Evolutionary conservation across 2,329 filamentous ascomycete genomes (phyloP).

Genomic region (Epichloe gansuensis): DNA sequence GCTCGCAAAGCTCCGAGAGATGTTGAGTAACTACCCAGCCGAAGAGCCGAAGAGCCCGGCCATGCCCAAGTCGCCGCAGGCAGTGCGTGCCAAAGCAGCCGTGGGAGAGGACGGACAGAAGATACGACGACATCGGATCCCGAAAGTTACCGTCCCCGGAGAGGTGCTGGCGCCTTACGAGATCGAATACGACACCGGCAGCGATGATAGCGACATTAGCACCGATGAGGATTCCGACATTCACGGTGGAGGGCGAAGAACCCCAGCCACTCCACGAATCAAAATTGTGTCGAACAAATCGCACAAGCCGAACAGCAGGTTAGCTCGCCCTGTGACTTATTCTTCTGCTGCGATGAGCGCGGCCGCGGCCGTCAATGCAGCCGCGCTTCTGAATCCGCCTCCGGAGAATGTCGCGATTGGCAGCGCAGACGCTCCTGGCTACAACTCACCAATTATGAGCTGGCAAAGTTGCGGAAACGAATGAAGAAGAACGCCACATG

Average conservation of each 20-base stretch:
- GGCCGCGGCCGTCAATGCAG: constrained; percentile 28
- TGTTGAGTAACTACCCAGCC: constrained; percentile 48
- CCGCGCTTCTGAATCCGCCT: constrained; percentile 40
- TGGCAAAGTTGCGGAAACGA: constrained; percentile 60
- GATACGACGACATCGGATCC: constrained; percentile 33
- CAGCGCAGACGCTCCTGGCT: constrained; percentile 51
- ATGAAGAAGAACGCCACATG: constrained; percentile 91
- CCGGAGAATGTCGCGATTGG: constrained; percentile 47
- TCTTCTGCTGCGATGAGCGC: constrained; percentile 23
- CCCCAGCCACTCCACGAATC: constrained; percentile 32
- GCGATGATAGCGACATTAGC: constrained; percentile 40
- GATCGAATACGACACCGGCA: constrained; percentile 47
- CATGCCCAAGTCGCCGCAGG: constrained; percentile 40
- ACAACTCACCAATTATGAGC: constrained; percentile 51
- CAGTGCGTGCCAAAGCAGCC: constrained; percentile 36
- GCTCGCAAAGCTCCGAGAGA: constrained; percentile 44
- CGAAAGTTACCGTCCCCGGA: constrained; percentile 52
- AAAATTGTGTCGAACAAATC: constrained; percentile 33
- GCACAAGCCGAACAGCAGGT: constrained; percentile 33
- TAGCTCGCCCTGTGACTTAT: constrained; percentile 22
- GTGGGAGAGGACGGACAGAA: constrained; percentile 34
- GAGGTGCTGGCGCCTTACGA: constrained; percentile 56
- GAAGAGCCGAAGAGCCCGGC: constrained; percentile 41
- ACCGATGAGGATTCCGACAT: constrained; percentile 37
- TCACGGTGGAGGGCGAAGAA: constrained; percentile 24